A percentile compares a stretch with the other conserved stretches of the same genome.
Conservation (phyloP, 805 yeast genomes). For the Ogataea pini region DNA sequence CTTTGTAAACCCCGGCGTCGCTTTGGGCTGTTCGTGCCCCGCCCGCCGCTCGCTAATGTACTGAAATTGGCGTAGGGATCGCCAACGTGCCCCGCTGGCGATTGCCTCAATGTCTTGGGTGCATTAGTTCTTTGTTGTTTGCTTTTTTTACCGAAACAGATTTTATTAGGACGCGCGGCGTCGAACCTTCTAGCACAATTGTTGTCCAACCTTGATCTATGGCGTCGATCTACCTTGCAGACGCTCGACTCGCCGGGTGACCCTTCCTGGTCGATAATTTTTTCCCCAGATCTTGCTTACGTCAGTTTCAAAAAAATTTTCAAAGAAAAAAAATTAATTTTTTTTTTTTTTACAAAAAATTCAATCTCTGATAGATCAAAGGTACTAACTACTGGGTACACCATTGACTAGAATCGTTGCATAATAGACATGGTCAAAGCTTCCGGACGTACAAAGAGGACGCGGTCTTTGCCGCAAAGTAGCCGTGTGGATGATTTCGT, state of each 20-base stretch:
- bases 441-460: background rate
- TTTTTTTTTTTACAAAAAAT: background rate
- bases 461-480: constrained; percentile 2
- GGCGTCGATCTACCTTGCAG: background rate
- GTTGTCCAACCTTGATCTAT: background rate
- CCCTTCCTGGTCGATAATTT: background rate
- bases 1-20: background rate
- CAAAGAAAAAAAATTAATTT: background rate
- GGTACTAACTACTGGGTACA: background rate
- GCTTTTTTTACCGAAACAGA: constrained; percentile 1
- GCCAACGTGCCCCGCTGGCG: background rate
- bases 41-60: constrained; percentile 1
- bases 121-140: constrained; percentile 1
- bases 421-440: constrained; percentile 1
- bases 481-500: constrained; percentile 51
- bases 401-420: background rate
- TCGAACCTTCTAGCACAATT: constrained; percentile 8
- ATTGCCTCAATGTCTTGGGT: background rate
- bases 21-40: background rate
- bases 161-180: constrained; percentile 1
- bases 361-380: background rate
- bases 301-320: background rate
- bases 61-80: background rate
- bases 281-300: constrained; percentile 6
- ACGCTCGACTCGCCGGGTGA: constrained; percentile 1